Evolutionary conservation across 2,329 filamentous ascomycete genomes (phyloP).

Genomic region (Apiospora kogelbergensis): DNA sequence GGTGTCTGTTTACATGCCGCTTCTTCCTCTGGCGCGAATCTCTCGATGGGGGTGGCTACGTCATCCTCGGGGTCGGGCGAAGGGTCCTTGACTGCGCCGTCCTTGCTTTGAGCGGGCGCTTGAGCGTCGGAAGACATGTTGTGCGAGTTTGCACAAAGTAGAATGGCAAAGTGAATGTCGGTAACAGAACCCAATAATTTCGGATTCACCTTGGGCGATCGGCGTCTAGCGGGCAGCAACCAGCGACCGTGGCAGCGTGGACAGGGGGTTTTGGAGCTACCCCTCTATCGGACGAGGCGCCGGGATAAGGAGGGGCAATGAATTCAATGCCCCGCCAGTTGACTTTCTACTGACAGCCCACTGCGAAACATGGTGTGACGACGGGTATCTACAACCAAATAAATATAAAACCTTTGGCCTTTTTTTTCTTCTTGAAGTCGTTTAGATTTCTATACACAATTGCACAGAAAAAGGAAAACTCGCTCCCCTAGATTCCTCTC

Average conservation of each 20-base stretch:
- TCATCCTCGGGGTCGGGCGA: constrained; percentile 19
- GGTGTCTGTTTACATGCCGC: constrained; percentile 40
- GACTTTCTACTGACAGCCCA: constrained; percentile 16
- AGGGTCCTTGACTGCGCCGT: neutral
- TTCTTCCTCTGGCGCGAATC: constrained; percentile 57
- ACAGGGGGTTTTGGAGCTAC: neutral
- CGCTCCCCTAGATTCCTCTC: too few relatives aligned
- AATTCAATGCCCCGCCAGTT: constrained; percentile 14
- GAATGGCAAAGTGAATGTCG: neutral
- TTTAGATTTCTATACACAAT: too few relatives aligned
- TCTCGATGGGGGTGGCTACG: constrained; percentile 32
- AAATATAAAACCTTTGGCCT: neutral
- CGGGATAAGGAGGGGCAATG: neutral
- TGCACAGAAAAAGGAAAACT: neutral
- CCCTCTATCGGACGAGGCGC: neutral
- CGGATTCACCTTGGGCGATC: neutral
- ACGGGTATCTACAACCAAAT: neutral
- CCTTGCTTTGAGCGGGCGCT: neutral
- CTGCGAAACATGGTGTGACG: neutral
- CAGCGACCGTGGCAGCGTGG: too few relatives aligned
- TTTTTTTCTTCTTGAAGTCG: too few relatives aligned
- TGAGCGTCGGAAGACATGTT: constrained; percentile 6
- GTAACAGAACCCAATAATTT: neutral
- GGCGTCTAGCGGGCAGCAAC: too few relatives aligned
- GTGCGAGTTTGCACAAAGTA: neutral